A percentile compares a stretch with the other conserved stretches of the same genome.
Evolutionary conservation across 78 protist genomes (phyloP).

Genomic region (Planoprotostelium fungivorum): DNA sequence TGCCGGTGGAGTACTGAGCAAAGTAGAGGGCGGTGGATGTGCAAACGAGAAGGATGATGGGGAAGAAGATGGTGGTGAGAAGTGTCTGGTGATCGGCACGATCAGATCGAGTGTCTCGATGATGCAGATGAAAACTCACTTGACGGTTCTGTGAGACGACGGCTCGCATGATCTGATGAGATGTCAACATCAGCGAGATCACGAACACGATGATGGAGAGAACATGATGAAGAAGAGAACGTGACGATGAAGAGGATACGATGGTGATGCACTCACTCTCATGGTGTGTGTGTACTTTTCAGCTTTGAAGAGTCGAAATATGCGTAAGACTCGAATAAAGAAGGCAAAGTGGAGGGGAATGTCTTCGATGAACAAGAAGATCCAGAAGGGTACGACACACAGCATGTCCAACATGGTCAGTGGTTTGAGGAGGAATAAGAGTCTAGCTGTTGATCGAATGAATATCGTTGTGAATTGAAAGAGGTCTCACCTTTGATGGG

Average conservation of each 20-base stretch:
- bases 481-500: neutral
- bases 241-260: neutral
- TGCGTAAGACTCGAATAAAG: neutral
- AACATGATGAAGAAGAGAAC: too few species aligned
- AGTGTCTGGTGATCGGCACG: too few species aligned
- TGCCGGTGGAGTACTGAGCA: neutral
- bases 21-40: neutral
- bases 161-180: neutral
- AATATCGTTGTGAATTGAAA: neutral
- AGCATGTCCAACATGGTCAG: neutral
- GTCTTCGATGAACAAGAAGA: neutral
- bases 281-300: neutral
- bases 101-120: too few species aligned
- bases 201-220: too few species aligned
- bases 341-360: neutral
- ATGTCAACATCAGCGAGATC: neutral
- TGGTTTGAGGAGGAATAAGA: neutral
- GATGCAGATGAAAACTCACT: too few species aligned
- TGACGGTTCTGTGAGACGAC: neutral
- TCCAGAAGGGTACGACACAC: neutral
- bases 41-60: neutral
- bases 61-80: neutral
- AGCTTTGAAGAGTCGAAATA: neutral
- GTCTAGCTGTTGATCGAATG: neutral
- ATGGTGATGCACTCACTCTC: neutral